Base-by-base conservation (phyloP, 2,329 filamentous ascomycete genomes). In the Hypomyces perniciosus region DNA sequence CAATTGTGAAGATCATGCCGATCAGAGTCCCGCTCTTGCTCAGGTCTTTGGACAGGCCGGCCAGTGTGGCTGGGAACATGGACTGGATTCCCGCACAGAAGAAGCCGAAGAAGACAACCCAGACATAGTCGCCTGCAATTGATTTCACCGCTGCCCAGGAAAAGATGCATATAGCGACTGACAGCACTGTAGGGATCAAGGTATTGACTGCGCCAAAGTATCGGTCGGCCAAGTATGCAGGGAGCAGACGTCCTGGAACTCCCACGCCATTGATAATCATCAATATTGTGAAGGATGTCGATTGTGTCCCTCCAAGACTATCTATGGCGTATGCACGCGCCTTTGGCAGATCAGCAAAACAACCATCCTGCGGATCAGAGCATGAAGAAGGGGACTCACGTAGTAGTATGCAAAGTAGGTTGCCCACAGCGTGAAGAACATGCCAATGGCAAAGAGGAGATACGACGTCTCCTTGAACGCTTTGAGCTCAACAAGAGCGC, bases 61-160 rank as follows among this genome's bases (percentile, higher is more conserved):
- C 65, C 9, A 64, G 55, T 5, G 65, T 63, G 0, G 83, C 81
- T 0, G 85, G 84, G 58, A 88, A 87, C 8, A 89, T 62, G 6
- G 77, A 76, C 65, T 88, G 84, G 43, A 88, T 78, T 0, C 75
- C 81, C 0, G 82, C 83, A 0, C 76, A 80, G 2, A 76, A 76
- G 44, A 87, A 71, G 1, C 86, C 86, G 60, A 85, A 87, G 50
- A 84, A 72, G 0, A 74, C 68, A 0, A 79, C 70, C 75, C 86
- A 89, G 1, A 71, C 73, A 59, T 86, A 87, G 26, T 59, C 58
- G 1, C 57, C 63, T 0, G 59, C 47, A 0, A 67, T 55, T 5
- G 55, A 58, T 4, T 56, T 49, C 0, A 85, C 77, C 0, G 73
- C 75, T 0, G 76, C 72, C 83, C 83, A 86, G 27, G 71, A 72